Percentiles rank a stretch among this genome's conserved stretches.
These are phyloP conservation scores for Blastomyces gilchristii DNA, from an alignment of 2,329 filamentous ascomycete species.

Conservation along the genomic window DNA sequence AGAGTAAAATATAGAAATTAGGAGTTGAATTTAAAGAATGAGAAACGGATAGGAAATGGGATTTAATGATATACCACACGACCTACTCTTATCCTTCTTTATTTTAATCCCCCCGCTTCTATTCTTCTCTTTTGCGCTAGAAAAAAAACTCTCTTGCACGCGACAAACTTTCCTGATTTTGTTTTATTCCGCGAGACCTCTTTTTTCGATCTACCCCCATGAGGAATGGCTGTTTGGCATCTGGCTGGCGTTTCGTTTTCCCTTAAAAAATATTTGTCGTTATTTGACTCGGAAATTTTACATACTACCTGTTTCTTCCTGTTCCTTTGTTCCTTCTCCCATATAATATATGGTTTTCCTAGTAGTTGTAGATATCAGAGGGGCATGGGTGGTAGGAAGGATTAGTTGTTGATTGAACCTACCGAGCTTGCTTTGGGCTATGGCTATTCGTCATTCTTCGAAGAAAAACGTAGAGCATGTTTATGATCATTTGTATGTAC, in stretches of 20 bases:
- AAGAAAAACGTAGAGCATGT: background rate
- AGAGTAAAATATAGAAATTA: conserved; percentile 11
- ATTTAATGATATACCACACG: conserved; percentile 7
- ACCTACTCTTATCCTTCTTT: conserved; percentile 5
- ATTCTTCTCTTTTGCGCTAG: background rate
- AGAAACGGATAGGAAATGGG: conserved; percentile 14
- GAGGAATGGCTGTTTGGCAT: conserved; percentile 10
- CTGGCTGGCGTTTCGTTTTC: conserved; percentile 9
- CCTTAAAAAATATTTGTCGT: conserved; percentile 9
- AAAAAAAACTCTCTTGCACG: background rate
- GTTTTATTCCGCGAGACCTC: background rate
- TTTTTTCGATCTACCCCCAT: conserved; percentile 7
- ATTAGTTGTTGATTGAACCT: background rate
- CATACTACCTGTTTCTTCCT: conserved; percentile 1
- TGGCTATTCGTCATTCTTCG: background rate
- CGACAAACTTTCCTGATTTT: background rate
- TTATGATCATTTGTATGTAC: background rate
- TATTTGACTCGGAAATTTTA: conserved; percentile 9
- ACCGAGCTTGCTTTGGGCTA: background rate
- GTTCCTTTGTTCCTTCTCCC: background rate
- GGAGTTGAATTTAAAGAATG: conserved; percentile 6
- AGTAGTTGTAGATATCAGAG: background rate
- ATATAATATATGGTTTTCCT: background rate
- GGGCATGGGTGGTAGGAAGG: background rate
- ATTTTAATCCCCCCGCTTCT: conserved; percentile 4